phyloP scores from a whole-genome alignment of 257 asterid species.

The Jasminum sambac region DNA sequence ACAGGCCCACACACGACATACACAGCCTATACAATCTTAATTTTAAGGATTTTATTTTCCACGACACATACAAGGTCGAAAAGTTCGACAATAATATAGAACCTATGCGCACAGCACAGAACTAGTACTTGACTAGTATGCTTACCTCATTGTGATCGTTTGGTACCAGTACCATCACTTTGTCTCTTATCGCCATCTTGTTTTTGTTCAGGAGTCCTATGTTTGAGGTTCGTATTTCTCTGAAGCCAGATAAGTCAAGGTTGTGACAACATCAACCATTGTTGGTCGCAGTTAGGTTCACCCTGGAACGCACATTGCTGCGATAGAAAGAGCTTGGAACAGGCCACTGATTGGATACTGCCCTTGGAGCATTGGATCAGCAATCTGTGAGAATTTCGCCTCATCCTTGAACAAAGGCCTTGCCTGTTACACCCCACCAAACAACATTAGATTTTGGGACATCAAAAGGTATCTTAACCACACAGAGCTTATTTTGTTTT shows the following conservation, averaged over 20 bases:
- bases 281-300: conserved; percentile 70
- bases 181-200: conserved; percentile 42
- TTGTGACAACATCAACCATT: conserved; percentile 87
- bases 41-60: not conserved
- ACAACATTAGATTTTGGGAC: not conserved
- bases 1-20: not conserved
- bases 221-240: conserved; percentile 54
- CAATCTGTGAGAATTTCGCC: conserved; percentile 67
- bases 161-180: conserved; percentile 25
- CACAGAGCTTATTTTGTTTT: not conserved
- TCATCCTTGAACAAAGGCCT: conserved; percentile 79
- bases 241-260: conserved; percentile 70
- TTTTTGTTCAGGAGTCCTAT: conserved; percentile 45
- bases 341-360: conserved; percentile 74
- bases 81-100: conserved; percentile 15
- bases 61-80: not conserved
- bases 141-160: conserved; percentile 27
- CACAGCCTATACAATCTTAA: not conserved
- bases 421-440: conserved; percentile 52
- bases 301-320: conserved; percentile 92
- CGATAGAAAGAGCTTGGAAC: conserved; percentile 83
- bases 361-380: conserved; percentile 86
- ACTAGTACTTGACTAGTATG: not conserved
- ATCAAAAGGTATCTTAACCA: not conserved
- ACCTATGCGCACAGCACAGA: conserved; percentile 9